These are phyloP conservation scores for Raphanus hybrid DNA, from an alignment of 441 rosid species.

Conservation along the genomic window DNA sequence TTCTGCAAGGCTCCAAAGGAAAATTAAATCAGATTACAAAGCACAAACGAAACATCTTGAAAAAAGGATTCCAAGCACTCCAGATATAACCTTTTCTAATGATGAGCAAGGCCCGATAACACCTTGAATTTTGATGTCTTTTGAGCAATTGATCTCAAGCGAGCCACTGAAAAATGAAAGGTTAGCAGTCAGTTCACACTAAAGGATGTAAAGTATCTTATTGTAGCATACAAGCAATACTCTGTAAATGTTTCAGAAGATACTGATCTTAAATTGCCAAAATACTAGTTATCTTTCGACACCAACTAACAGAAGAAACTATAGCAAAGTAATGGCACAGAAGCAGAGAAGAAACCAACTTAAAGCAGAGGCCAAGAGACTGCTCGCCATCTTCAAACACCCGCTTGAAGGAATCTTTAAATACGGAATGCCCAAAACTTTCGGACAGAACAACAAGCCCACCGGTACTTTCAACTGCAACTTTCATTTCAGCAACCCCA, in stretches of 20 bases:
- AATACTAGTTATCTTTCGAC: conserved; percentile 9
- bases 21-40: conserved; percentile 26
- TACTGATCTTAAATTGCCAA: conserved; percentile 20
- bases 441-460: conserved; percentile 98
- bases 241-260: conserved; percentile 17
- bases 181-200: conserved; percentile 13
- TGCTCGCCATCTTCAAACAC: conserved; percentile 95
- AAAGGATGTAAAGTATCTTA: conserved; percentile 11
- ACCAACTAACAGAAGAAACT: conserved; percentile 22
- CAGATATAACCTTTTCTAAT: conserved; percentile 79
- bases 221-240: conserved; percentile 8
- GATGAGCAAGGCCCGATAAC: conserved; percentile 96
- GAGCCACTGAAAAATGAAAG: conserved; percentile 65
- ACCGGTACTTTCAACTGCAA: conserved; percentile 94
- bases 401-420: conserved; percentile 93
- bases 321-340: conserved; percentile 18
- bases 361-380: conserved; percentile 92
- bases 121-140: conserved; percentile 96
- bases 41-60: conserved; percentile 22
- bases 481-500: conserved; percentile 99
- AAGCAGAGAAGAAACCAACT: conserved; percentile 59
- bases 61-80: conserved; percentile 28
- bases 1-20: conserved; percentile 66
- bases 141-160: conserved; percentile 91
- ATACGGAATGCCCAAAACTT: conserved; percentile 99